Evolutionary conservation across 2,329 filamentous ascomycete genomes (phyloP).

Genomic region (Hymenoscyphus fraxineus): DNA sequence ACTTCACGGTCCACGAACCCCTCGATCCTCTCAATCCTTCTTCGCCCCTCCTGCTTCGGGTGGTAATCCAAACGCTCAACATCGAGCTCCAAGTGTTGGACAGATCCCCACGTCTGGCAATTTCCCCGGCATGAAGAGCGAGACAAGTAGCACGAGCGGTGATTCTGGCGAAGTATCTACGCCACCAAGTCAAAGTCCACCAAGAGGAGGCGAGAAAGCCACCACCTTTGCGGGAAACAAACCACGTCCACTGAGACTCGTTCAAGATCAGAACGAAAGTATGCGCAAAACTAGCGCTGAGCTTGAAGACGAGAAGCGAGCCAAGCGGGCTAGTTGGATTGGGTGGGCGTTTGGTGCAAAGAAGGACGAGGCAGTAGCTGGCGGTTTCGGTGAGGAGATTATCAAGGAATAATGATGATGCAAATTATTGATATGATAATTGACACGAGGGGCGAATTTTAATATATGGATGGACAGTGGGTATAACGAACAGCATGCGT

Average conservation of each 20-base stretch:
- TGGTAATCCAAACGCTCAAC: slow-evolving; percentile 50
- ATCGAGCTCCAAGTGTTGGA: slow-evolving; percentile 48
- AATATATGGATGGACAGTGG: background rate
- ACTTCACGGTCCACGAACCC: slow-evolving; percentile 48
- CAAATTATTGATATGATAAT: background rate
- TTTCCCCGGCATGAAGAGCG: slow-evolving; percentile 60
- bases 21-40: slow-evolving; percentile 61
- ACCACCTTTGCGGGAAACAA: slow-evolving; percentile 66
- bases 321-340: slow-evolving; percentile 63
- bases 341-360: slow-evolving; percentile 47
- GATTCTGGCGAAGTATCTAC: slow-evolving; percentile 62
- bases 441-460: background rate
- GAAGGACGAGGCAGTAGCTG: slow-evolving; percentile 26
- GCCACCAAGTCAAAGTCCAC: slow-evolving; percentile 49
- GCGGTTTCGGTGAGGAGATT: slow-evolving; percentile 16
- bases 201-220: slow-evolving; percentile 49
- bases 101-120: slow-evolving; percentile 53
- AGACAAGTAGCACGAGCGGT: slow-evolving; percentile 49
- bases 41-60: slow-evolving; percentile 50
- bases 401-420: slow-evolving; percentile 23
- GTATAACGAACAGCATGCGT: background rate
- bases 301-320: slow-evolving; percentile 42
- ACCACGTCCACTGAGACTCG: slow-evolving; percentile 78
- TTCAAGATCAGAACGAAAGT: slow-evolving; percentile 67
- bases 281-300: slow-evolving; percentile 34